These are phyloP conservation scores for Pseudogymnoascus sp. DNA, from an alignment of 2,329 filamentous ascomycete species.

Conservation along the genomic window DNA sequence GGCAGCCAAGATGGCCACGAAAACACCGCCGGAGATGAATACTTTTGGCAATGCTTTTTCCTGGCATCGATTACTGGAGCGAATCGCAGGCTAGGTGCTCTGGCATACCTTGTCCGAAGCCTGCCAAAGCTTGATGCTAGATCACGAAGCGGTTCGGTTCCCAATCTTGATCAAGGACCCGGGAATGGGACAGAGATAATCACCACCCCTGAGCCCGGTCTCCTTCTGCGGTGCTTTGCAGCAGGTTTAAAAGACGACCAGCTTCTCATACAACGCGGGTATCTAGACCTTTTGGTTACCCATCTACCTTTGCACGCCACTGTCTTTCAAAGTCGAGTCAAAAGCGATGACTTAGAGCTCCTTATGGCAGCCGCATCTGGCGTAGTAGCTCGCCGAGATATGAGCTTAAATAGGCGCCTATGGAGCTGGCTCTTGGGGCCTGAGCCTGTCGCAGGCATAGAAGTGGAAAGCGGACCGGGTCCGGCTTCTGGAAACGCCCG, in stretches of 20 bases:
- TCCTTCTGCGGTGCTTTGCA: constrained; percentile 85
- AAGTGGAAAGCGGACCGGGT: constrained; percentile 43
- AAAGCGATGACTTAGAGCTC: constrained; percentile 68
- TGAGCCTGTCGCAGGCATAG: constrained; percentile 43
- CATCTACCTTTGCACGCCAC: constrained; percentile 79
- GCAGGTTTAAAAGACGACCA: constrained; percentile 84
- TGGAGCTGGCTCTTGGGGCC: constrained; percentile 95
- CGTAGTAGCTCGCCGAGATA: constrained; percentile 84
- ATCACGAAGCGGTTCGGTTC: constrained; percentile 21
- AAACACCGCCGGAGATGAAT: constrained; percentile 63
- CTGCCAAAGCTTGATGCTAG: constrained; percentile 62
- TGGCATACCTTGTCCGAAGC: constrained; percentile 76
- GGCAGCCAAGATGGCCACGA: constrained; percentile 44
- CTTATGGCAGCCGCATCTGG: constrained; percentile 77
- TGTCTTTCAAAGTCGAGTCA: constrained; percentile 70
- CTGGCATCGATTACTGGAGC: constrained; percentile 86
- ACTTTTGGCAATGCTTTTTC: constrained; percentile 98
- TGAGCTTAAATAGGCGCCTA: constrained; percentile 91
- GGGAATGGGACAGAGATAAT: constrained; percentile 48
- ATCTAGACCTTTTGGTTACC: constrained; percentile 84
- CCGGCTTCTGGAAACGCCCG: constrained; percentile 32
- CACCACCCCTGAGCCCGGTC: constrained; percentile 81
- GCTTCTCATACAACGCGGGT: constrained; percentile 85
- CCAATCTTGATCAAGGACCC: constrained; percentile 5
- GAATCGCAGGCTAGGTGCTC: constrained; percentile 73